These are phyloP conservation scores for Mucuna pruriens DNA, from an alignment of 306 rosid species.

Conservation along the genomic window DNA sequence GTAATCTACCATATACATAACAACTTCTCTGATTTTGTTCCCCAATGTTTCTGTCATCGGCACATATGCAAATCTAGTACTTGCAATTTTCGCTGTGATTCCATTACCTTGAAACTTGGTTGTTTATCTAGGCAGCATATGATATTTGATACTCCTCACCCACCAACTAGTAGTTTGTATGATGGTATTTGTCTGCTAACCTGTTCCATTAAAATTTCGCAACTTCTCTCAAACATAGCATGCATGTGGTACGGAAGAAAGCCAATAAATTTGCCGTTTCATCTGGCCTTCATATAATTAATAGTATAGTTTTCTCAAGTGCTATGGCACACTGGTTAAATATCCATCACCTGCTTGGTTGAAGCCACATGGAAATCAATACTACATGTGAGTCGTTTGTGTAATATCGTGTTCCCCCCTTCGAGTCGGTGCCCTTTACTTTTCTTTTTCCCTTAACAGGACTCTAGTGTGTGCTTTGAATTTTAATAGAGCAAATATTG, in stretches of 20 bases:
- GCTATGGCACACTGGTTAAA: background rate
- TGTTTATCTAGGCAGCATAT: conserved; percentile 22
- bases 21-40: background rate
- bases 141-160: conserved; percentile 4
- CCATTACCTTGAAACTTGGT: background rate
- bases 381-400: background rate
- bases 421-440: background rate
- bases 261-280: conserved; percentile 2
- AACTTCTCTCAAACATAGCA: background rate
- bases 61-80: background rate
- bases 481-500: no score
- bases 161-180: background rate
- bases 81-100: background rate
- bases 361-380: conserved; percentile 26
- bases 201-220: conserved; percentile 1
- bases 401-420: background rate
- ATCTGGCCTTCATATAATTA: background rate
- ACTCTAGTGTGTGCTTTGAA: background rate
- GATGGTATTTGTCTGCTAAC: background rate
- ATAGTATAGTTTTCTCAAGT: background rate
- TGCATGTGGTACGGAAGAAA: background rate
- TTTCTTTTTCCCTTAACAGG: background rate
- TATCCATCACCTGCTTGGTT: background rate
- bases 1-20: conserved; percentile 15
- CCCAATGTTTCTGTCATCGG: background rate